Evolutionary conservation across 306 rosid species (phyloP).

Genomic region (Glycine soja): DNA sequence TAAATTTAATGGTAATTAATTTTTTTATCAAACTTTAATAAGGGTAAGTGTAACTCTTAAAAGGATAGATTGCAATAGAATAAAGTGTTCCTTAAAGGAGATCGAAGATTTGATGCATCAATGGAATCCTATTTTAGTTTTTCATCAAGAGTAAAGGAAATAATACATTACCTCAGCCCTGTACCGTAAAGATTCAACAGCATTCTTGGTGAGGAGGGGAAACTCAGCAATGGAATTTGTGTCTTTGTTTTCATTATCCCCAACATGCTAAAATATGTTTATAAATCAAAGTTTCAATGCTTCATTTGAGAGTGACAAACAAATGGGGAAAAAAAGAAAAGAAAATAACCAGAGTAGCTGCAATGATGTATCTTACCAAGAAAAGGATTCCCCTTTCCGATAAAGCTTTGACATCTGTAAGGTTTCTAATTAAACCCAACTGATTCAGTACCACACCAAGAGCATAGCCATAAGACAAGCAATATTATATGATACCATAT

Average conservation of each 20-base stretch:
- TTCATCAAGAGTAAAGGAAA: constrained; percentile 33
- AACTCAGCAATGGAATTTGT: constrained; percentile 67
- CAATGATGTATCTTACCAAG: constrained; percentile 76
- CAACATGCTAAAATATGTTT: constrained; percentile 46
- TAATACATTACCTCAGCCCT: constrained; percentile 83
- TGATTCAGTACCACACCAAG: constrained; percentile 94
- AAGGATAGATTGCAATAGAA: too few relatives aligned
- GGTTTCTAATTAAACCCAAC: constrained; percentile 93
- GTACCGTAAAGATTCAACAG: constrained; percentile 89
- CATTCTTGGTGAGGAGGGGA: constrained; percentile 76
- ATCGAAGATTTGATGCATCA: constrained; percentile 20
- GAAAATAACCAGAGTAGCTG: not conserved
- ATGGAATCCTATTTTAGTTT: not conserved
- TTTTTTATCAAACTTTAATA: too few relatives aligned
- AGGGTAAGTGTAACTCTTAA: too few relatives aligned
- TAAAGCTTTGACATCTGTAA: constrained; percentile 87
- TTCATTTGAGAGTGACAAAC: constrained; percentile 28
- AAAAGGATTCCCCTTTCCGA: constrained; percentile 99
- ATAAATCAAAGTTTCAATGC: constrained; percentile 32
- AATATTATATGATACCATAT: too few relatives aligned
- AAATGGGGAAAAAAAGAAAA: not conserved
- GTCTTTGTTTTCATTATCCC: constrained; percentile 69
- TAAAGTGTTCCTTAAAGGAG: too few relatives aligned
- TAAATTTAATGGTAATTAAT: too few relatives aligned
- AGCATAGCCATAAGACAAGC: too few relatives aligned